Base-by-base conservation (phyloP, 1,284 basidiomycete genomes). In the Cerrena zonata region DNA sequence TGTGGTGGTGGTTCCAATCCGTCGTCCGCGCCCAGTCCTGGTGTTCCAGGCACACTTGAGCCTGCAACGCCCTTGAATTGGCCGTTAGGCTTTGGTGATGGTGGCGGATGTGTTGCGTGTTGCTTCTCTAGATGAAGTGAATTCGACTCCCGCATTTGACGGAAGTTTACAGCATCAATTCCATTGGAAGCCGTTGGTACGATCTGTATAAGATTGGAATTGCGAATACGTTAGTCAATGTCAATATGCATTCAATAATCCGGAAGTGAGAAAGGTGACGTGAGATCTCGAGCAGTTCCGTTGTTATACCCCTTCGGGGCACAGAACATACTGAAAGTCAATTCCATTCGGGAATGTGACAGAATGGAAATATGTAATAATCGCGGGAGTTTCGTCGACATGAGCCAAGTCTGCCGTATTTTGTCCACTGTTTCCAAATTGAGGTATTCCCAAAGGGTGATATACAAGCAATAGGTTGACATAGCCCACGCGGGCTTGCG, bases 81-180 rank as follows among this genome's bases (percentile, higher is more conserved):
- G 19, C 49, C 51, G 5, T 19, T 10, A 42, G 41, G 41, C 3
- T 22, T n/a, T 12, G 49, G 42, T 11, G 57, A 54, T n/a, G 56
- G 54, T 18, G 49, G 26, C 18, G 49, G 43, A 19, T 45, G 26
- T n/a, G 39, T 41, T 15, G 56, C 48, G 38, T 60, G 55, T 55
- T 69, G 66, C 53, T 78, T 78, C 59, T 94, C 92, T 57, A 97
- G 80, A 67, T 97, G 91, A 61, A 97, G 75, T 55, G 89, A 93
- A 56, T 84, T 83, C 43, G 88, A 91, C 70, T 98, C 95, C 58
- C 92, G 86, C 63, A 97, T 75, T 51, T 87, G 82, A 45, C 94
- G 84, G 76, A 94, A 96, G 72, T 96, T 95, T 68, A 88, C 82
- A 24, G 90, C 87, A 64, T 95, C 93, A 53, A 82, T 71, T 42